phyloP scores from a whole-genome alignment of 305 asterid species.

The Fraxinus nigra region DNA sequence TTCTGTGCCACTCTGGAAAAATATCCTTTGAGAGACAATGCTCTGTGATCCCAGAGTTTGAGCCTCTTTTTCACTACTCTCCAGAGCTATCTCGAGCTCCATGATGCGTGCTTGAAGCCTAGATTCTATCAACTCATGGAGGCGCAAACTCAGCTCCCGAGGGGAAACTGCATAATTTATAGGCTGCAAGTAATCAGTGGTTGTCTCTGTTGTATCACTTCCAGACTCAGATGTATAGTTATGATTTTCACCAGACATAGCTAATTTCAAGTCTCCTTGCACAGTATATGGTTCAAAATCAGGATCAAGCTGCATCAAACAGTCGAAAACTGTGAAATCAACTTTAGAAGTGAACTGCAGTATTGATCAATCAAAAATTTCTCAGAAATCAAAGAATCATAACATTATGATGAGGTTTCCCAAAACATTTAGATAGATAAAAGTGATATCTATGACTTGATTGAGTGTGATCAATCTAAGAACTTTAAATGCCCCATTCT shows the following conservation, averaged over 20 bases:
- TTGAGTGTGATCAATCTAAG: background rate
- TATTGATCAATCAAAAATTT: background rate
- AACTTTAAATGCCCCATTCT: background rate
- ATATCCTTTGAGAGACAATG: constrained; percentile 19
- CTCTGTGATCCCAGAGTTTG: constrained; percentile 30
- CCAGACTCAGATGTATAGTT: constrained; percentile 26
- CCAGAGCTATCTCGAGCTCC: constrained; percentile 60
- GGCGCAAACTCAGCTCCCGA: constrained; percentile 54
- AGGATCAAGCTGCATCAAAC: constrained; percentile 40
- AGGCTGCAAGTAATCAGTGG: constrained; percentile 31
- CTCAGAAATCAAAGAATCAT: background rate
- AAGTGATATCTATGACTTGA: background rate
- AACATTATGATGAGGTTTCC: background rate
- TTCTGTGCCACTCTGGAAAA: constrained; percentile 28
- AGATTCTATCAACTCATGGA: constrained; percentile 62
- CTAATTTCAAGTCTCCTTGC: constrained; percentile 40
- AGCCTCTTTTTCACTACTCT: constrained; percentile 23
- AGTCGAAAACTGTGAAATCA: background rate
- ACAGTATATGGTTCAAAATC: constrained; percentile 43
- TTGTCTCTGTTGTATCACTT: constrained; percentile 26
- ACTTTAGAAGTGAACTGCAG: background rate
- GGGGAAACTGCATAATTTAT: constrained; percentile 60
- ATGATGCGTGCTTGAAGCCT: constrained; percentile 50
- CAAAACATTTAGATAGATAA: background rate
- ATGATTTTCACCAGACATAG: constrained; percentile 19